phyloP scores from a whole-genome alignment of 2,329 filamentous ascomycete species.

The Tolypocladium amazonense region DNA sequence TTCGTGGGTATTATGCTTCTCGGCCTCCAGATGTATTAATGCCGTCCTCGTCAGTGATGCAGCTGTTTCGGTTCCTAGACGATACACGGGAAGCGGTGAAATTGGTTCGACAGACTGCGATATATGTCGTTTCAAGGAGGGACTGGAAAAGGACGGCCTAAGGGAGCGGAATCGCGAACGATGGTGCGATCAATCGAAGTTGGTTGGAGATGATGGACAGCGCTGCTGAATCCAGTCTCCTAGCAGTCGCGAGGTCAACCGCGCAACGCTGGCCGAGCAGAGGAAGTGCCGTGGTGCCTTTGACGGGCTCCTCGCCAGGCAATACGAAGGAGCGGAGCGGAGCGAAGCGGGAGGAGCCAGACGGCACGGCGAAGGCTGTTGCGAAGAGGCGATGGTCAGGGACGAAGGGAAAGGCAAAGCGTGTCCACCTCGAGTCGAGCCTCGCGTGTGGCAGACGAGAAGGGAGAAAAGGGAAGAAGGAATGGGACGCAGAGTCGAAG shows the following conservation, averaged over 20 bases:
- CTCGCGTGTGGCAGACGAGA: slow-evolving; percentile 6
- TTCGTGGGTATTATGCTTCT: neutral
- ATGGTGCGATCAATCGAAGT: slow-evolving; percentile 5
- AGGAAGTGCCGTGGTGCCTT: slow-evolving; percentile 2
- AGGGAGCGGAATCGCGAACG: slow-evolving; percentile 10
- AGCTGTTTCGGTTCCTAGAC: neutral
- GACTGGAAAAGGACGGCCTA: slow-evolving; percentile 3
- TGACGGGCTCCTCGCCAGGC: slow-evolving; percentile 3
- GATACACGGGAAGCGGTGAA: neutral
- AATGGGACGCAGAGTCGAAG: slow-evolving; percentile 10
- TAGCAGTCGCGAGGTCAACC: slow-evolving; percentile 7
- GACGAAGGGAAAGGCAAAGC: slow-evolving; percentile 4
- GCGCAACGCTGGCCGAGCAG: slow-evolving; percentile 7
- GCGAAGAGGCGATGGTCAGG: slow-evolving; percentile 7
- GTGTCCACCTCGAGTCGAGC: slow-evolving; percentile 8
- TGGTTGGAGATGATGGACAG: slow-evolving; percentile 27
- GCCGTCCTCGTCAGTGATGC: neutral
- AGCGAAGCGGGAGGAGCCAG: neutral
- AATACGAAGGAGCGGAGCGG: neutral
- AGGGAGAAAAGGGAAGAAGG: slow-evolving; percentile 12
- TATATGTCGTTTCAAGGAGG: slow-evolving; percentile 2
- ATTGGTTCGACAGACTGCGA: neutral
- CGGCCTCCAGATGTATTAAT: neutral
- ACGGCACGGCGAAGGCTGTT: slow-evolving; percentile 1
- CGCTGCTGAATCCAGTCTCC: slow-evolving; percentile 39